A percentile compares a stretch with the other conserved stretches of the same genome.
Evolutionary conservation across 768 basidiomycete genomes (phyloP).

Genomic region (Lanmaoa pseudosensibilis): DNA sequence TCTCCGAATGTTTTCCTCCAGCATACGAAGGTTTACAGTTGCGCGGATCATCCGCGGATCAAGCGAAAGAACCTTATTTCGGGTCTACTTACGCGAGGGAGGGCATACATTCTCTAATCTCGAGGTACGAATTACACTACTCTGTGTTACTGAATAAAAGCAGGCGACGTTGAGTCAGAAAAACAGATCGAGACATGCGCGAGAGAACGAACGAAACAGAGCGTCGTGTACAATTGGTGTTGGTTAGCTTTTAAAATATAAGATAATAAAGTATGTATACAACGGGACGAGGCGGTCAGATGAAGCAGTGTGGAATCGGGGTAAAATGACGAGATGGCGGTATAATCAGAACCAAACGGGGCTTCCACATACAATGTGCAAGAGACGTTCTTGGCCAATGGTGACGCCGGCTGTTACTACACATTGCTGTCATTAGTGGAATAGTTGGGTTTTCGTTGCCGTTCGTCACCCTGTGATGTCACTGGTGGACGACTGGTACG

Average conservation of each 20-base stretch:
- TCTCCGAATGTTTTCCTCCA: conserved; percentile 25
- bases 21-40: conserved; percentile 22
- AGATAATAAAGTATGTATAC: conserved; percentile 33
- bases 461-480: conserved; percentile 23
- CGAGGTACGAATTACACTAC: conserved; percentile 10
- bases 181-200: conserved; percentile 6
- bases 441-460: conserved; percentile 25
- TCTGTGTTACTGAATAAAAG: conserved; percentile 10
- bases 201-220: conserved; percentile 5
- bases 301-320: conserved; percentile 16
- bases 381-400: background rate
- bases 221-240: conserved; percentile 18
- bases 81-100: conserved; percentile 12
- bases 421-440: conserved; percentile 6
- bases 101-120: background rate
- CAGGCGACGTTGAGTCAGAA: conserved; percentile 3
- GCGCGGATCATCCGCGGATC: conserved; percentile 29
- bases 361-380: background rate
- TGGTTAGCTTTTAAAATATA: conserved; percentile 34
- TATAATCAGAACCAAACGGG: conserved; percentile 8
- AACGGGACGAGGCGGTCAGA: conserved; percentile 16
- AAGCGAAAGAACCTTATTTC: conserved; percentile 12
- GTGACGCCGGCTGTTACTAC: conserved; percentile 3
- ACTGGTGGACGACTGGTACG: conserved; percentile 16
- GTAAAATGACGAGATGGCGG: conserved; percentile 6